Conservation (phyloP, 192 early-diverging fungal genomes). For the Pilaira anomala region DNA sequence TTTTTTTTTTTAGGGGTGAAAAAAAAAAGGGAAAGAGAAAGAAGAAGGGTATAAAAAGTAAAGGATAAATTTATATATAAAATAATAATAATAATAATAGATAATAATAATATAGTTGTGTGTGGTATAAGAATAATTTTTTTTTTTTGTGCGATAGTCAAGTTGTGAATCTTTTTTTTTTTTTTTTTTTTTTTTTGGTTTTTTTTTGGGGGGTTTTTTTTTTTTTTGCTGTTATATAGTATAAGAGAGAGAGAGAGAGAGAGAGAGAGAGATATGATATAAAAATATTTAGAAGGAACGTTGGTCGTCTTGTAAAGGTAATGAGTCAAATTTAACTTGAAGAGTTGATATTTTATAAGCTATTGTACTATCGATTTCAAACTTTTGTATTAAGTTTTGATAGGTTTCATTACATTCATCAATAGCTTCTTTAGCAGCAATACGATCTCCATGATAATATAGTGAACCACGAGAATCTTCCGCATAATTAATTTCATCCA, state of each 20-base stretch:
- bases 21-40: slow-evolving; percentile 1
- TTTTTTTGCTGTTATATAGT: slow-evolving; percentile 3
- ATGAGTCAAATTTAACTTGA: slow-evolving; percentile 14
- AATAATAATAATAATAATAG: neutral
- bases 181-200: slow-evolving; percentile 7
- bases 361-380: neutral
- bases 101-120: neutral
- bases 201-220: no score
- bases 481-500: slow-evolving; percentile 20
- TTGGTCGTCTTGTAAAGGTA: slow-evolving; percentile 9
- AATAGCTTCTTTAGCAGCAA: slow-evolving; percentile 8
- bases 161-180: neutral
- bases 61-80: neutral
- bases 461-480: slow-evolving; percentile 17
- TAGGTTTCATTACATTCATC: slow-evolving; percentile 10
- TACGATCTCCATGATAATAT: slow-evolving; percentile 14
- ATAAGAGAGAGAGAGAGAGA: neutral
- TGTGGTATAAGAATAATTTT: neutral
- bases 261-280: neutral
- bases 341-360: slow-evolving; percentile 6
- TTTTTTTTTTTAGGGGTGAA: neutral
- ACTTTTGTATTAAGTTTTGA: slow-evolving; percentile 5
- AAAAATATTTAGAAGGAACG: neutral
- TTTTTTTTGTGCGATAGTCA: neutral
- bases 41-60: neutral